Conservation (phyloP, 2,329 filamentous ascomycete genomes). For the Furcasterigmium sp. region DNA sequence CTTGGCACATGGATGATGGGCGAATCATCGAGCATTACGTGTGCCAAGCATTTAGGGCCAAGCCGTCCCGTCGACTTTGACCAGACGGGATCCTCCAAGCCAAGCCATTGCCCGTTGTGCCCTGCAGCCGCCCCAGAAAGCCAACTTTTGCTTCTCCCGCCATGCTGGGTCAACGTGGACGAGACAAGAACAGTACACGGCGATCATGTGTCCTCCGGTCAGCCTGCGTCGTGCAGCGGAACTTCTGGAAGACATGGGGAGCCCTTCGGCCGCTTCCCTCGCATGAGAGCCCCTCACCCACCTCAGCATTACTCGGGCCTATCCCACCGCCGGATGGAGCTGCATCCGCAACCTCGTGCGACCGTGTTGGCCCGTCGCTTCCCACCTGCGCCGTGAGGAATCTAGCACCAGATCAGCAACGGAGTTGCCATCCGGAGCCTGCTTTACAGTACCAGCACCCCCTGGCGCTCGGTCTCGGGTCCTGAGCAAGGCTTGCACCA, state of each 20-base stretch:
- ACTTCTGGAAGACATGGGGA: no score
- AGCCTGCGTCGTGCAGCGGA: no score
- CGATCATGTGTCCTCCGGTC: no score
- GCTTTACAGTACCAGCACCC: no score
- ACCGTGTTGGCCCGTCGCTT: background rate
- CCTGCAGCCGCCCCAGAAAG: background rate
- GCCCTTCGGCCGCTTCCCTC: no score
- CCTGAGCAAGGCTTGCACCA: no score
- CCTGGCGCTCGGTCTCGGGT: no score
- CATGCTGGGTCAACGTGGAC: background rate
- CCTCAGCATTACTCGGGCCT: background rate
- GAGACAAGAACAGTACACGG: no score
- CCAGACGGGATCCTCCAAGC: background rate
- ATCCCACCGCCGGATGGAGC: background rate
- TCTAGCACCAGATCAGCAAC: no score
- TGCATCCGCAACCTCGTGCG: background rate
- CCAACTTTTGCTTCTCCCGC: background rate
- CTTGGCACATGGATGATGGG: slow-evolving; percentile 2
- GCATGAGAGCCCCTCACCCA: no score
- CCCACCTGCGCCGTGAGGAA: no score
- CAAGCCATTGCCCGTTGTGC: background rate
- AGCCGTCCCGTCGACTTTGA: background rate
- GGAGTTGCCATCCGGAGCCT: no score
- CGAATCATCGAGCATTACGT: slow-evolving; percentile 1
- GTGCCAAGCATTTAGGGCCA: slow-evolving; percentile 1